phyloP scores from a whole-genome alignment of 2,329 filamentous ascomycete species.

The Stagonosporopsis cucurbitacearum region DNA sequence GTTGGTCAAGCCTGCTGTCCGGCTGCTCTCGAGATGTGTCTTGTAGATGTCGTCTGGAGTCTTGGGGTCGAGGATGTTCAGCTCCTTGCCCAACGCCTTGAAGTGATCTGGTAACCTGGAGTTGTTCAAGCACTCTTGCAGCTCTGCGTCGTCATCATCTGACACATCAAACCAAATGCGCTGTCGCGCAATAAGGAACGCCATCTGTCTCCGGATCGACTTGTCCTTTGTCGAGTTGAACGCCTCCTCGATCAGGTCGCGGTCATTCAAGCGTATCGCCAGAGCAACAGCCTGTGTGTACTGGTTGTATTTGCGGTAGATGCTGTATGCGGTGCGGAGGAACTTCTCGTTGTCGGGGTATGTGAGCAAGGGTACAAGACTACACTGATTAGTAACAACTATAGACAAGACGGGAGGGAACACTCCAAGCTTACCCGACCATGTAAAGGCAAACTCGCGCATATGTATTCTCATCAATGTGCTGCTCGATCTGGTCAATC shows the following conservation, averaged over 20 bases:
- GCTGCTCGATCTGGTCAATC: slow-evolving; percentile 87
- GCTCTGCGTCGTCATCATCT: slow-evolving; percentile 74
- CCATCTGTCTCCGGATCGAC: slow-evolving; percentile 88
- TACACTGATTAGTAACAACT: slow-evolving; percentile 35
- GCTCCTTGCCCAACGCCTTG: slow-evolving; percentile 90
- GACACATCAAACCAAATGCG: slow-evolving; percentile 81
- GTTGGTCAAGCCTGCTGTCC: slow-evolving; percentile 91
- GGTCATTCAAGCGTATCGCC: slow-evolving; percentile 90
- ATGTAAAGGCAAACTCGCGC: slow-evolving; percentile 94
- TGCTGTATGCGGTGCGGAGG: slow-evolving; percentile 87
- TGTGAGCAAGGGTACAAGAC: slow-evolving; percentile 96
- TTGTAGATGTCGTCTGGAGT: slow-evolving; percentile 99
- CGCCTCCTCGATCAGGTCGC: slow-evolving; percentile 79
- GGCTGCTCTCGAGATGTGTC: slow-evolving; percentile 93
- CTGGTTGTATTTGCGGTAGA: slow-evolving; percentile 93
- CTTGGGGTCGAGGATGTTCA: slow-evolving; percentile 96
- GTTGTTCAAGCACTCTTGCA: slow-evolving; percentile 86
- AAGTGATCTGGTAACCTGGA: slow-evolving; percentile 88
- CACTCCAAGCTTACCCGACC: slow-evolving; percentile 64
- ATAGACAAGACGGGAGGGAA: background rate
- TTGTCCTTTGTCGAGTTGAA: slow-evolving; percentile 82
- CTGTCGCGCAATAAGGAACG: slow-evolving; percentile 90
- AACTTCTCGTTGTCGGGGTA: slow-evolving; percentile 98
- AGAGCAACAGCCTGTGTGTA: slow-evolving; percentile 92
- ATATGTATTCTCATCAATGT: slow-evolving; percentile 93